These are phyloP conservation scores for Carex pumila DNA, from an alignment of 176 grass and related monocot species.

Conservation along the genomic window DNA sequence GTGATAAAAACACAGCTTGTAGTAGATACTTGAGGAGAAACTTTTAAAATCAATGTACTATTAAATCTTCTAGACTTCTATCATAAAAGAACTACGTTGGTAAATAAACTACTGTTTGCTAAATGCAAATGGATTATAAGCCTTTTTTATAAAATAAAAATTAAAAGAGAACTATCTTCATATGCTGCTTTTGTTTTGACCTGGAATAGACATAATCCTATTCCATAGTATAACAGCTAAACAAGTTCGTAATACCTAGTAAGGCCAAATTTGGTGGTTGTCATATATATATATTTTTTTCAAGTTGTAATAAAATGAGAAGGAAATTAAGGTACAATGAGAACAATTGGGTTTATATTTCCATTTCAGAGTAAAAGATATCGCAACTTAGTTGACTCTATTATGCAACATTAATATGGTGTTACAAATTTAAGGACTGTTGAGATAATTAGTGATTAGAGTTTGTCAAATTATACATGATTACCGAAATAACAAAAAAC, in stretches of 20 bases:
- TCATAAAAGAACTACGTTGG: neutral
- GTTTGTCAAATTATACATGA: neutral
- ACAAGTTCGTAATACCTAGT: neutral
- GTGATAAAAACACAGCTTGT: constrained; percentile 77
- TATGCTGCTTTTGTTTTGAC: neutral
- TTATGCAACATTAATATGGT: neutral
- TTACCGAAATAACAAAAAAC: too few relatives aligned
- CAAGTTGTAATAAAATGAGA: neutral
- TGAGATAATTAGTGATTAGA: neutral
- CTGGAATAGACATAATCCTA: neutral
- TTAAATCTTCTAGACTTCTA: neutral
- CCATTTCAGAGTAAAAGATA: neutral
- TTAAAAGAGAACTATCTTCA: neutral
- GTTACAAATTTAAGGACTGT: neutral
- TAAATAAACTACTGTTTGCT: too few relatives aligned
- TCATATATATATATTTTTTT: neutral
- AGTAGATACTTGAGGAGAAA: constrained; percentile 87
- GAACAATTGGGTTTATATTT: neutral
- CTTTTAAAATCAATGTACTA: constrained; percentile 88
- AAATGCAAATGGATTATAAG: too few relatives aligned
- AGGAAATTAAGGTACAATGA: neutral
- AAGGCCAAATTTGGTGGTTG: neutral
- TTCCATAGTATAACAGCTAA: neutral
- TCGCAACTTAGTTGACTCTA: neutral
- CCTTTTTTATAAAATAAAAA: too few relatives aligned